phyloP scores from a whole-genome alignment of 2,329 filamentous ascomycete species.

The Aspergillus candidus region DNA sequence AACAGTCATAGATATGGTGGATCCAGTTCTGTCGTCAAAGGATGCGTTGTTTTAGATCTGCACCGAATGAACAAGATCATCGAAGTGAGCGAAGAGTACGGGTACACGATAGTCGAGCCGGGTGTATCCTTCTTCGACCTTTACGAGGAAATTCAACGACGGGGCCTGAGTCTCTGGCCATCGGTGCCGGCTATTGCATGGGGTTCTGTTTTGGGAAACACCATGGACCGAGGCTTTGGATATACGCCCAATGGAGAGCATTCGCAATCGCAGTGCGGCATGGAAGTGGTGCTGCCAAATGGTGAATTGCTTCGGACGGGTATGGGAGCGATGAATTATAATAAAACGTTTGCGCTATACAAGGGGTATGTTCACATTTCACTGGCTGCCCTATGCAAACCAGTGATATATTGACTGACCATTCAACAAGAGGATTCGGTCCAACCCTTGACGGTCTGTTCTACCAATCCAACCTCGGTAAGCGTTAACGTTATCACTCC shows the following conservation, averaged over 20 bases:
- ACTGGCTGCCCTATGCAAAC: too few species aligned
- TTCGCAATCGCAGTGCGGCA: conserved; percentile 37
- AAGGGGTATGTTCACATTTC: background rate
- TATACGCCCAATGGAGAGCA: conserved; percentile 41
- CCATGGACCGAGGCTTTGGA: conserved; percentile 42
- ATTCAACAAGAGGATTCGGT: too few species aligned
- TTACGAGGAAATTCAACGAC: background rate
- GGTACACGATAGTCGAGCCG: too few species aligned
- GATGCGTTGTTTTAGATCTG: background rate
- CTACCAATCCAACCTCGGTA: too few species aligned
- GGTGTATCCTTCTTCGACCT: too few species aligned
- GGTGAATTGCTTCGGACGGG: conserved; percentile 43
- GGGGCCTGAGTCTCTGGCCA: conserved; percentile 22
- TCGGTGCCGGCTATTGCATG: conserved; percentile 29
- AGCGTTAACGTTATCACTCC: too few species aligned
- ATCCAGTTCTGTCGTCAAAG: background rate
- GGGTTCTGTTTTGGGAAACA: conserved; percentile 45
- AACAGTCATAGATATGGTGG: conserved; percentile 1
- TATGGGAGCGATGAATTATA: conserved; percentile 35
- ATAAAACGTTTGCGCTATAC: too few species aligned
- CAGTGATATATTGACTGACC: too few species aligned
- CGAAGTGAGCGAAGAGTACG: too few species aligned
- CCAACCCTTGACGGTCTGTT: too few species aligned
- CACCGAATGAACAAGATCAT: background rate
- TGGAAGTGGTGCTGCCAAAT: conserved; percentile 44